Evolutionary conservation across 2,329 filamentous ascomycete genomes (phyloP), one percentile per base, ranked within the genome.

Genomic region (Beauveria medogensis): DNA sequence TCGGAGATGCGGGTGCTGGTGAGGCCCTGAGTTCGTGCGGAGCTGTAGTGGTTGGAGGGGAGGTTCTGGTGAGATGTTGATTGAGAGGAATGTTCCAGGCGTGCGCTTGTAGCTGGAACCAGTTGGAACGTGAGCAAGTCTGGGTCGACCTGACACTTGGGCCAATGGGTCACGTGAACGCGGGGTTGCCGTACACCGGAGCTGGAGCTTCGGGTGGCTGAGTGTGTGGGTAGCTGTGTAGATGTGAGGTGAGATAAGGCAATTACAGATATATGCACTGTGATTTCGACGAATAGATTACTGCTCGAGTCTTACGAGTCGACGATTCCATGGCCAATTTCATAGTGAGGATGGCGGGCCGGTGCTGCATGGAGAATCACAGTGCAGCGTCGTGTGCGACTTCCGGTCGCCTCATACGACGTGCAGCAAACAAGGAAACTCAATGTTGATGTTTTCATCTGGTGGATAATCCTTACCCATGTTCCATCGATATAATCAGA

Each of bases 141-240:
- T 53, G 48, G 46, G 47, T 18, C 12, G 26, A 28, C 40, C 40
- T 37, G 24, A 34, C 57, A 53, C 46, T 47, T 24, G n/a, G 57
- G 37, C 30, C 5, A 40, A 18, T 16, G 34, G 63, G 66, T 74
- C 72, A 74, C 72, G 72, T 74, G 72, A 66, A 60, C 63, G 69
- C 67, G 69, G 70, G 71, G 71, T 67, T 69, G 59, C 22, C 41
- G 57, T 10, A 41, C 41, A 22, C 5, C 48, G 41, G 41, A 53
- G 48, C 24, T 48, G 44, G 18, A 37, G 30, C 22, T 46, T n/a
- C 20, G 9, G 44, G 30, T 34, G 24, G 22, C 30, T 26, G 28
- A 34, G 6, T 43, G 14, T 54, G 18, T 3, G 50, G 8, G 14
- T 8, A 48, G 26, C n/a, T 47, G 41, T 37, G 20, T 34, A 7